Evolutionary conservation across 2,329 filamentous ascomycete genomes (phyloP), one percentile per base, ranked within the genome.

Genomic region (Penicillium crustosum): DNA sequence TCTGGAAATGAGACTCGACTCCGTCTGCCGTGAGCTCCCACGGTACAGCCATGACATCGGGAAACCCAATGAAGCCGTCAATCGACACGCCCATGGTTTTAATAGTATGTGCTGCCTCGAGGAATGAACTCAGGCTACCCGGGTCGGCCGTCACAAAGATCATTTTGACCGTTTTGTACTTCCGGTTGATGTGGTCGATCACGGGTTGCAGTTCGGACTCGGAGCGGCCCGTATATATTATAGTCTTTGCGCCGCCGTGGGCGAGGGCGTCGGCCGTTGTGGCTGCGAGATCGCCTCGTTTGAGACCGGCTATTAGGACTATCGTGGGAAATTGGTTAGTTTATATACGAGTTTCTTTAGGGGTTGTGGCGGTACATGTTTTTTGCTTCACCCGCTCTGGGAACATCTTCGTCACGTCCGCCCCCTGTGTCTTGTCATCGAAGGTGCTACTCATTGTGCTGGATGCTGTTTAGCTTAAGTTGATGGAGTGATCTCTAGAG

Each of bases 381-480:
- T 68, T 73, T 17, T 68, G 61, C 45, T 67, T 65, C 21, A 75
- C 66, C 21, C 61, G 45, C 7, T 70, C 62, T 7, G 64, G 59
- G 55, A 73, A 73, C 41, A 61, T 65, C 7, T 63, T 55, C 5
- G 68, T 66, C 23, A 75, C 72, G 17, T 74, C 68, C 2, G 49
- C 60, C 17, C 72, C 73, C 25, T 66, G 70, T 5, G 67, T 73
- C 8, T 68, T 60, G 10, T 52, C 53, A 35, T 59, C 60, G 49
- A 73, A 75, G 23, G 35, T 42, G 7, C 29, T 23, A 39, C 36
- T 64, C 60, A 67, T 67, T 5, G 19, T 58, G 61, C n/a, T 19
- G 10, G 21, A 21, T 21, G 17, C 3, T 23, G 9, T 39, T 19
- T 31, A 8, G 47, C 8, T 38, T 45, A 36, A 15, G 5, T 47